Conservation (phyloP, 495 filamentous ascomycete genomes). For the Bacidia gigantensis region DNA sequence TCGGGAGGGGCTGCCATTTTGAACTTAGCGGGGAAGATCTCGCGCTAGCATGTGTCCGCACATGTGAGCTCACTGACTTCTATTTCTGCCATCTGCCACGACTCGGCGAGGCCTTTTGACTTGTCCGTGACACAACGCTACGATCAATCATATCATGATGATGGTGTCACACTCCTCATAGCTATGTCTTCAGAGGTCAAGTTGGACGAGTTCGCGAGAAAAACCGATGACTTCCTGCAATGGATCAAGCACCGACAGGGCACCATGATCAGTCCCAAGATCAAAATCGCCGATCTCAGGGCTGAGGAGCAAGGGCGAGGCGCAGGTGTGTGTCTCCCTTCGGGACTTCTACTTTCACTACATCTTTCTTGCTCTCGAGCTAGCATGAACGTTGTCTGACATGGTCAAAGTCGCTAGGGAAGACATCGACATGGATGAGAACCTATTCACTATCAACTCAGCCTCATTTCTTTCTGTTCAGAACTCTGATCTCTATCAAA, state of each 20-base stretch:
- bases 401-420: conserved; percentile 35
- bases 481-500: conserved; percentile 34
- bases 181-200: background rate
- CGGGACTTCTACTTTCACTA: too few relatives aligned
- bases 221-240: conserved; percentile 36
- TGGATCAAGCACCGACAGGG: conserved; percentile 41
- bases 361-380: too few relatives aligned
- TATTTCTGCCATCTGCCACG: background rate
- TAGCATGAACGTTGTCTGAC: conserved; percentile 5
- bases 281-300: conserved; percentile 41
- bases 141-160: too few relatives aligned
- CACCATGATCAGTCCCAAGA: conserved; percentile 40
- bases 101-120: too few relatives aligned
- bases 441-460: conserved; percentile 51
- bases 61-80: background rate
- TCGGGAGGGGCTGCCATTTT: background rate
- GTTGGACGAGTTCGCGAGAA: conserved; percentile 29
- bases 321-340: conserved; percentile 32
- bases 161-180: too few relatives aligned
- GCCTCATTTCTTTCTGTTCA: conserved; percentile 38
- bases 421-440: conserved; percentile 47
- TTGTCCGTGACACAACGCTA: too few relatives aligned
- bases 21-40: background rate
- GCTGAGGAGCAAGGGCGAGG: conserved; percentile 40
- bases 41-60: background rate